These are phyloP conservation scores for Leccinum subgranulosum DNA, from an alignment of 768 basidiomycete genomes.

Conservation along the genomic window DNA sequence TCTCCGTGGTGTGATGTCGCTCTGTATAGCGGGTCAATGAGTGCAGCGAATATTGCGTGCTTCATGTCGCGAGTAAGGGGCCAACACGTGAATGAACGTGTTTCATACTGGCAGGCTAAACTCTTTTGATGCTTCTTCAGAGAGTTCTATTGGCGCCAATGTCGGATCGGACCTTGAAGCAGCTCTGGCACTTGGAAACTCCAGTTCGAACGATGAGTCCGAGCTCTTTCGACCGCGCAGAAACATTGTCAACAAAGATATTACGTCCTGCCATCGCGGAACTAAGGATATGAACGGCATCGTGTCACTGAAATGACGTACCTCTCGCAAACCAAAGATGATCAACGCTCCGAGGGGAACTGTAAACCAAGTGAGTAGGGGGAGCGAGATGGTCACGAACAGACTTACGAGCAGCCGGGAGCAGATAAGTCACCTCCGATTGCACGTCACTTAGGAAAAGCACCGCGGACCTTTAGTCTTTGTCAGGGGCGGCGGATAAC, in stretches of 20 bases:
- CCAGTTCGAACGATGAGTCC: conserved; percentile 8
- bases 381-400: background rate
- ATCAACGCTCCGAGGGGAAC: conserved; percentile 49
- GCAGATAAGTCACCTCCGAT: conserved; percentile 41
- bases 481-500: background rate
- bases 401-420: conserved; percentile 45
- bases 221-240: conserved; percentile 6
- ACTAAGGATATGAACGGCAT: background rate
- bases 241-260: conserved; percentile 31
- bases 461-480: conserved; percentile 33
- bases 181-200: conserved; percentile 24
- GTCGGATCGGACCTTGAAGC: conserved; percentile 14
- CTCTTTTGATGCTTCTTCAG: conserved; percentile 5
- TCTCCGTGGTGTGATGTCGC: background rate
- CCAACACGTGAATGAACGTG: background rate
- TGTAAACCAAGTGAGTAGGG: conserved; percentile 19
- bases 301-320: conserved; percentile 9
- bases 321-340: conserved; percentile 50
- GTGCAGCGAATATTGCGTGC: conserved; percentile 4
- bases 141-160: background rate
- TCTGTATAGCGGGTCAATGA: background rate
- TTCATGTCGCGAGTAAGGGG: background rate
- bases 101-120: conserved; percentile 11
- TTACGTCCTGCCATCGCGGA: conserved; percentile 33
- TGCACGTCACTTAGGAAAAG: conserved; percentile 32